Evolutionary conservation across 23 red algal genomes (phyloP).

Genomic region (Agarophyton chilense): DNA sequence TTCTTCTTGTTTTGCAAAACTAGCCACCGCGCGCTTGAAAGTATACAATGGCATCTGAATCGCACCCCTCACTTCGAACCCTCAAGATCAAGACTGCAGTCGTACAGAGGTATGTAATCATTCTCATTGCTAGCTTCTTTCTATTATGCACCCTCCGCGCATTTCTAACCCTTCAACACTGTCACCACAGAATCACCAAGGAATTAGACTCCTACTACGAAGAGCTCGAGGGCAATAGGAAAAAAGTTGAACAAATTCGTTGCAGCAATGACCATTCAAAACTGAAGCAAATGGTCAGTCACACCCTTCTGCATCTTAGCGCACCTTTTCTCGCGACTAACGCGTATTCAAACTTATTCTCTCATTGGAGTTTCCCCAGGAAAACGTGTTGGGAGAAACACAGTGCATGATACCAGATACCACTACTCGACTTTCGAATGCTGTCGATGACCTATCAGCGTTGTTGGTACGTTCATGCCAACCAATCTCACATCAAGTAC

Average conservation of each 20-base stretch:
- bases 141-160: too few species aligned
- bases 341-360: neutral
- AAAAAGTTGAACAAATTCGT: constrained; percentile 36
- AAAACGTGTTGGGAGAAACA: constrained; percentile 50
- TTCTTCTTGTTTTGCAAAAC: too few species aligned
- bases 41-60: neutral
- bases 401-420: constrained; percentile 66
- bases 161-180: too few species aligned
- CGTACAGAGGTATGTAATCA: constrained; percentile 38
- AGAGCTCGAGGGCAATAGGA: constrained; percentile 44
- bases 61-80: neutral
- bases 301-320: neutral
- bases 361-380: neutral
- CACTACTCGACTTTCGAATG: constrained; percentile 32
- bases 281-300: constrained; percentile 54
- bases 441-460: constrained; percentile 50
- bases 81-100: constrained; percentile 61
- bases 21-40: too few species aligned
- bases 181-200: constrained; percentile 29
- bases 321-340: neutral
- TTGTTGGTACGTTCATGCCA: constrained; percentile 35
- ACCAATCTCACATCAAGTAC: neutral
- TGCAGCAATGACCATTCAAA: constrained; percentile 54
- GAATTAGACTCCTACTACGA: constrained; percentile 51
- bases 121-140: neutral